Evolutionary conservation across 139 green algal species (phyloP), one percentile per base, ranked within the genome.

Genomic region (Chloropicon primus): DNA sequence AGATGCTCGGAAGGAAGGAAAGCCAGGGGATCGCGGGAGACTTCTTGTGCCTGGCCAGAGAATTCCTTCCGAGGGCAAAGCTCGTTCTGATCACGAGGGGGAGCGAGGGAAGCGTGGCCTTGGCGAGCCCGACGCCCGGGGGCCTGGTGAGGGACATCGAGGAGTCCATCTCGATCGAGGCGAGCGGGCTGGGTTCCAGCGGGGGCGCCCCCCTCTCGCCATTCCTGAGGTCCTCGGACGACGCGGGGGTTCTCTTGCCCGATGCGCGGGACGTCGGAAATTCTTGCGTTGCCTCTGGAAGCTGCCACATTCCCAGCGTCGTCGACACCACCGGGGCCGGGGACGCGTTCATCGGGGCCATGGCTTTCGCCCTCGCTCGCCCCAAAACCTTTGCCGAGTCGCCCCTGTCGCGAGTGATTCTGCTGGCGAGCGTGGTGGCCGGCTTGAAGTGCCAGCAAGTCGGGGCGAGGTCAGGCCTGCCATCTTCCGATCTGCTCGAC

Each of bases 321-420:
- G 75, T 79, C 1, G 93, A 97, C 79, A 97, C 93, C 22, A 97
- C 93, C 1, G 93, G 93, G 0, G 91, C 92, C 17, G 93, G 92
- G 0, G 93, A 97, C 71, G 90, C 90, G 21, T 97, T 95, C 88
- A 90, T 93, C 27, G 86, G 86, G 2, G 90, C 90, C 26, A 93
- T 95, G 74, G 29, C 93, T 1, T 87, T 87, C 76, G 85, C 82
- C 24, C 76, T 54, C 2, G 41, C 41, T 62, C 41, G 10, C 17
- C 17, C 41, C 17, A 17, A 5, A 17, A 5, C 41, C 41, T 17
- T 62, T 62, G 41, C 41, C 41, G 17, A 17, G 5, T 5, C 41
- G 41, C n/a, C n/a, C n/a, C n/a, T n/a, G n/a, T n/a, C n/a, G n/a
- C n/a, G n/a, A n/a, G n/a, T n/a, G n/a, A n/a, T n/a, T n/a, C n/a